Base-by-base conservation (phyloP, 1,284 basidiomycete genomes). In the Hortiboletus rubellus region DNA sequence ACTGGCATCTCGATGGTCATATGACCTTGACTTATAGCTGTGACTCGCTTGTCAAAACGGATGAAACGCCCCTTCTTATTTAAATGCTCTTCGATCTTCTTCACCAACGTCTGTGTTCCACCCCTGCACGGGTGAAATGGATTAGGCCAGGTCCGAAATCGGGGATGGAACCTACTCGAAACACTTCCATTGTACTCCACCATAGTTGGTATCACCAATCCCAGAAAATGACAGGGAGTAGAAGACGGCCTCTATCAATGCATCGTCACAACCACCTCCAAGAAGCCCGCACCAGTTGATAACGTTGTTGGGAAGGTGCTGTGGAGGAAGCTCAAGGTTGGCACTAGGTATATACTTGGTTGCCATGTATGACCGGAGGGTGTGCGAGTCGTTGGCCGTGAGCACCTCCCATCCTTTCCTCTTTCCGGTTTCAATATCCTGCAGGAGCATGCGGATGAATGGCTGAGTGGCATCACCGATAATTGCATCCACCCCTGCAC, bases 221-320 rank as follows among this genome's bases (percentile, higher is more conserved):
- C 15, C 24, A 14, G 24, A 1, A 15, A 6, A 7, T 18, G 30
- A 17, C 34, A 52, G 0, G 0, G 3, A 34, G 0, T 1, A 5
- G 17, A 62, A n/a, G 60, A 62, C 18, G 3, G 9, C 0, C 5
- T 61, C 47, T 36, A n/a, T 9, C 3, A 59, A 46, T 17, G 47
- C 38, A 30, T 3, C 2, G 4, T 58, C 46, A n/a, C 12, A 1
- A 15, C 2, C 6, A 7, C n/a, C n/a, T 30, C 5, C 52, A 15
- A 72, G 50, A 6, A 58, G 56, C 33, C 46, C 57, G 22, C 60
- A 63, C 67, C 68, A 72, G 44, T 67, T 60, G 41, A 70, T 59
- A 1, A 61, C 59, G 6, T 61, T 59, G 24, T n/a, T 57, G 9
- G 58, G 44, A 34, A 70, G 57, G 33, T 54, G 48, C 11, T 18